Conservation (phyloP, 164 flowering plant genomes). For the Tetracentron sinense region DNA sequence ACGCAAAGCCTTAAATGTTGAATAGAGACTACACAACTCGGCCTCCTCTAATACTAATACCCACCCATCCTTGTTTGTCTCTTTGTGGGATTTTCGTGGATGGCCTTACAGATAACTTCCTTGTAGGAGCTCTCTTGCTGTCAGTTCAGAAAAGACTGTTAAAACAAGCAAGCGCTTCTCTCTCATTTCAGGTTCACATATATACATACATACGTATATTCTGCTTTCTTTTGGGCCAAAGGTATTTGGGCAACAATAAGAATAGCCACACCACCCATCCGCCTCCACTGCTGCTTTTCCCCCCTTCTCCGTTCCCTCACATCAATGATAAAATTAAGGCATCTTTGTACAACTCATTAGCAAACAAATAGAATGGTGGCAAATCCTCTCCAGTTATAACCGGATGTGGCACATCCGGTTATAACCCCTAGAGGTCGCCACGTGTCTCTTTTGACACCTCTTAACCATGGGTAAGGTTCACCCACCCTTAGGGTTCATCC, state of each 20-base stretch:
- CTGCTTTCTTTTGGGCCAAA: background rate
- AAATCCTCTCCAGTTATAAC: too few relatives aligned
- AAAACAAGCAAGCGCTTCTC: constrained; percentile 27
- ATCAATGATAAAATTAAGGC: constrained; percentile 23
- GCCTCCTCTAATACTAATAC: constrained; percentile 2
- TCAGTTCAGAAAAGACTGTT: constrained; percentile 23
- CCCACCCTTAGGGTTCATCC: too few relatives aligned
- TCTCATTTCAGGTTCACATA: background rate
- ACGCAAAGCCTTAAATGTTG: constrained; percentile 59
- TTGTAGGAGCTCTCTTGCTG: constrained; percentile 21
- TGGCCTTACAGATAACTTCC: constrained; percentile 27
- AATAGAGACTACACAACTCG: constrained; percentile 20
- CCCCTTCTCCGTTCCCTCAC: constrained; percentile 21
- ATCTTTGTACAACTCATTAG: constrained; percentile 28
- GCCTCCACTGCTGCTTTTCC: constrained; percentile 2
- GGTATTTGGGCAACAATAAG: constrained; percentile 6
- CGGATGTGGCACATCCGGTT: too few relatives aligned
- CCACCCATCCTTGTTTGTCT: constrained; percentile 34
- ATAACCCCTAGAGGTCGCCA: too few relatives aligned
- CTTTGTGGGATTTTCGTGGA: constrained; percentile 32
- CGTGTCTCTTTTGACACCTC: too few relatives aligned
- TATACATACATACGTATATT: background rate
- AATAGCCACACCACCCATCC: background rate
- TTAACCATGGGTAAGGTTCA: too few relatives aligned
- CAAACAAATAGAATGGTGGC: constrained; percentile 32